phyloP scores from a whole-genome alignment of 2,329 filamentous ascomycete species.

The Diaporthe caulivora region DNA sequence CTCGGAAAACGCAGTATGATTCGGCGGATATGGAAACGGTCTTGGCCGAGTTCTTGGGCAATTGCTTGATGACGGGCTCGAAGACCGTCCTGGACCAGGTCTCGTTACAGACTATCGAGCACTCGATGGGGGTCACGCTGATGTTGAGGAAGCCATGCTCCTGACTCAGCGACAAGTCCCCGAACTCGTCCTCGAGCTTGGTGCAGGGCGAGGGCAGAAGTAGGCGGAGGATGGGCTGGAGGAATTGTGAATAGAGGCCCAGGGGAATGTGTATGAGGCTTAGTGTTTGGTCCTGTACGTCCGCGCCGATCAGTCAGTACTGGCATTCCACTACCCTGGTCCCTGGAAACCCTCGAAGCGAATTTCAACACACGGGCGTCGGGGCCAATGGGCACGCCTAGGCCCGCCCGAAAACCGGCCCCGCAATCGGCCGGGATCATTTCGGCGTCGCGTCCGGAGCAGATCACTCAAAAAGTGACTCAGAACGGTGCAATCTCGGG shows the following conservation, averaged over 20 bases:
- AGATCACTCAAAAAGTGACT: background rate
- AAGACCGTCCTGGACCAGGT: slow-evolving; percentile 82
- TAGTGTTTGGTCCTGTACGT: slow-evolving; percentile 82
- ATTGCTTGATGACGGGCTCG: slow-evolving; percentile 73
- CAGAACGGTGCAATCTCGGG: background rate
- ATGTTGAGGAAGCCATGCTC: slow-evolving; percentile 91
- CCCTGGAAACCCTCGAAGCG: background rate
- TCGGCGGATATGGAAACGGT: slow-evolving; percentile 82
- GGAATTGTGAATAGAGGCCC: slow-evolving; percentile 79
- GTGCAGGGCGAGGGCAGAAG: slow-evolving; percentile 75
- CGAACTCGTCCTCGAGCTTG: slow-evolving; percentile 53
- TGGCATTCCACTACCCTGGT: background rate
- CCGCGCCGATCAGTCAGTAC: slow-evolving; percentile 45
- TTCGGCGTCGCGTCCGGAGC: slow-evolving; percentile 11
- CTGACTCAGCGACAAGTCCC: slow-evolving; percentile 63
- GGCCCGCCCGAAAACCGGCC: slow-evolving; percentile 11
- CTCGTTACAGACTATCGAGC: slow-evolving; percentile 89
- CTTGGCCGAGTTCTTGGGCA: slow-evolving; percentile 66
- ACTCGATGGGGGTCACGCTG: slow-evolving; percentile 91
- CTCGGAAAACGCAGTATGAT: slow-evolving; percentile 88
- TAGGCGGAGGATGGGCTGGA: slow-evolving; percentile 89
- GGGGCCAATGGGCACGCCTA: background rate
- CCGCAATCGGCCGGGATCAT: slow-evolving; percentile 29
- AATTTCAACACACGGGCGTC: background rate
- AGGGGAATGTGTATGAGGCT: slow-evolving; percentile 92